phyloP scores from a whole-genome alignment of 1,284 basidiomycete species.

The Trichosporon inkin region DNA sequence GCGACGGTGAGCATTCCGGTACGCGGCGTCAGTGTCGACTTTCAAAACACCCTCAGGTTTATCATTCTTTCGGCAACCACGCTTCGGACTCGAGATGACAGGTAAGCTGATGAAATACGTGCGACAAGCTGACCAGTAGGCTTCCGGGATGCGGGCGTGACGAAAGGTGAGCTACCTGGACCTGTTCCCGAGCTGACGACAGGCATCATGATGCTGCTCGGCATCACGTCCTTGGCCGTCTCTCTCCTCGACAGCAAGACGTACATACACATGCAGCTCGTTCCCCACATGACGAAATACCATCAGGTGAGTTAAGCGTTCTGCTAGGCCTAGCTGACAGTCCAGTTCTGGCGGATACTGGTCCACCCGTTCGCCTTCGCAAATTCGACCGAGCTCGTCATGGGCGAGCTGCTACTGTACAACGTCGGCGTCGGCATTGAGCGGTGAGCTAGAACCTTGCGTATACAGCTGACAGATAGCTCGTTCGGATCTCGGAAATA shows the following conservation, averaged over 20 bases:
- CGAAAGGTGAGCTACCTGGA: slow-evolving; percentile 31
- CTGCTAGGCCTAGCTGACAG: slow-evolving; percentile 7
- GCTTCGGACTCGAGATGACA: background rate
- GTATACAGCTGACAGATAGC: slow-evolving; percentile 24
- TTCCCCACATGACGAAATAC: slow-evolving; percentile 49
- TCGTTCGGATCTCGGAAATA: slow-evolving; percentile 82
- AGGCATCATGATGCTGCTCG: slow-evolving; percentile 73
- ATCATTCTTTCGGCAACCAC: background rate
- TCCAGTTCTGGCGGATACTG: slow-evolving; percentile 77
- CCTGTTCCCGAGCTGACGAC: slow-evolving; percentile 1
- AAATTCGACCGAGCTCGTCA: slow-evolving; percentile 77
- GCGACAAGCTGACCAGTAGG: slow-evolving; percentile 22
- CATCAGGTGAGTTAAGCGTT: slow-evolving; percentile 46
- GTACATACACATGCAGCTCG: slow-evolving; percentile 70
- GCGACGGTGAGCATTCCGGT: background rate
- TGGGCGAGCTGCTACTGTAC: slow-evolving; percentile 71
- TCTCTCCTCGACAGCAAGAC: slow-evolving; percentile 81
- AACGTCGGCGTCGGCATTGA: slow-evolving; percentile 70
- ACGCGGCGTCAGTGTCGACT: background rate
- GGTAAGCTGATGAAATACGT: background rate
- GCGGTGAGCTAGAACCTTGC: slow-evolving; percentile 47
- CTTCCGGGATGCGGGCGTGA: slow-evolving; percentile 45
- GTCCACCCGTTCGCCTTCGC: slow-evolving; percentile 72
- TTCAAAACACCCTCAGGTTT: background rate
- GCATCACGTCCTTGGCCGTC: slow-evolving; percentile 63